Evolutionary conservation across 2,329 filamentous ascomycete genomes (phyloP).

Genomic region (Ophiostoma quercus): DNA sequence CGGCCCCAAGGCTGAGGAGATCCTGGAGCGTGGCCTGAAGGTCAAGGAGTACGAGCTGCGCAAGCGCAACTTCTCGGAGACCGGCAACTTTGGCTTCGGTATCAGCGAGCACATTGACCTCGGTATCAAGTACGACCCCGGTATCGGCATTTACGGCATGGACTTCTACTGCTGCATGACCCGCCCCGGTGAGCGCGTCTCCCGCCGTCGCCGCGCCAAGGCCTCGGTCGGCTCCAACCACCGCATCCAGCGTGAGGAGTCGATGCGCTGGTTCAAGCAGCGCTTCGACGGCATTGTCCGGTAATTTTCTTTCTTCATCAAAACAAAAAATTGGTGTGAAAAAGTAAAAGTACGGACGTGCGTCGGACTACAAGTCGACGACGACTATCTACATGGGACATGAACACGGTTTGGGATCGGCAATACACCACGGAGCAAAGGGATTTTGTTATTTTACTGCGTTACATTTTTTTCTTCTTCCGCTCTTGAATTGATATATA

Average conservation of each 20-base stretch:
- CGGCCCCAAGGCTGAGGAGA: constrained; percentile 95
- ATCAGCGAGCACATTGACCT: constrained; percentile 99
- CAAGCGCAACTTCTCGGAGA: constrained; percentile 99
- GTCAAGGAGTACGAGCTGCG: constrained; percentile 99
- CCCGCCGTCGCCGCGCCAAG: constrained; percentile 88
- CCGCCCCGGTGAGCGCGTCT: constrained; percentile 95
- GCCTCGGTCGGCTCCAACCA: constrained; percentile 79
- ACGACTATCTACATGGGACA: constrained; percentile 15
- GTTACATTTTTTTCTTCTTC: constrained; percentile 28
- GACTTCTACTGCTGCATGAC: constrained; percentile 99
- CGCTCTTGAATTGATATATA: constrained; percentile 44
- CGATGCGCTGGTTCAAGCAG: constrained; percentile 87
- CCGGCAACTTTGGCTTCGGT: constrained; percentile 99
- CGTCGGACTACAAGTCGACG: constrained; percentile 3
- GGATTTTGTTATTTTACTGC: constrained; percentile 19
- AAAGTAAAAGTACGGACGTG: not conserved
- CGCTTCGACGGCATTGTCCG: constrained; percentile 98
- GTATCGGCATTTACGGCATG: constrained; percentile 99
- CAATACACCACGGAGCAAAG: constrained; percentile 20
- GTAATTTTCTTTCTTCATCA: constrained; percentile 53
- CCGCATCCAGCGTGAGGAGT: constrained; percentile 91
- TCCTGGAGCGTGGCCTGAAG: constrained; percentile 99
- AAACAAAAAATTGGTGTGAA: constrained; percentile 24
- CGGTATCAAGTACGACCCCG: constrained; percentile 99
- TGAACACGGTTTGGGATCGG: constrained; percentile 20